A percentile compares a stretch with the other conserved stretches of the same genome.
phyloP scores from a whole-genome alignment of 148 eudicot species.

The Selenicereus undatus region DNA sequence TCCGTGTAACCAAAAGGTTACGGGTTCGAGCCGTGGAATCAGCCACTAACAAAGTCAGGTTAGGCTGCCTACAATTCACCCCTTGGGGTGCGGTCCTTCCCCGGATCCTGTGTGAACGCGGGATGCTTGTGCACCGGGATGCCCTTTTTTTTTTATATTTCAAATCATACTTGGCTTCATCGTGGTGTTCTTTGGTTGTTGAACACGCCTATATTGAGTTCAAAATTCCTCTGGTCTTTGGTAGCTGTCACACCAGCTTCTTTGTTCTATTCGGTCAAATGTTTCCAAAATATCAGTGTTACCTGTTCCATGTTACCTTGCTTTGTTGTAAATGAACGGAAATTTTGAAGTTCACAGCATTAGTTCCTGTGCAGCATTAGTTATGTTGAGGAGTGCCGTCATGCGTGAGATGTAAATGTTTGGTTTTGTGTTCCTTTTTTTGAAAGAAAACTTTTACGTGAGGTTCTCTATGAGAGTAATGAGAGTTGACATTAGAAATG shows the following conservation, averaged over 20 bases:
- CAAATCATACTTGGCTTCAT: not conserved
- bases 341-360: not conserved
- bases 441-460: not conserved
- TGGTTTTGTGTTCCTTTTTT: not conserved
- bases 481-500: not conserved
- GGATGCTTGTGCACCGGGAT: no score
- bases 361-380: not conserved
- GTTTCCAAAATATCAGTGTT: not conserved
- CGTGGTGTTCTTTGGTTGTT: not conserved
- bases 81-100: no score
- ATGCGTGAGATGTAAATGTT: not conserved
- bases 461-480: not conserved
- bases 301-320: not conserved
- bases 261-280: not conserved
- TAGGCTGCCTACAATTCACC: no score
- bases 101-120: no score
- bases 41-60: no score
- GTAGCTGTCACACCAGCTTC: conserved; percentile 3
- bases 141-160: no score
- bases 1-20: no score
- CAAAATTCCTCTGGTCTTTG: not conserved
- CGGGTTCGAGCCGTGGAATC: no score
- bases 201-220: not conserved
- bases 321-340: not conserved
- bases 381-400: not conserved